phyloP scores from a whole-genome alignment of 2,329 filamentous ascomycete species.

The Monilinia vaccinii-corymbosi region DNA sequence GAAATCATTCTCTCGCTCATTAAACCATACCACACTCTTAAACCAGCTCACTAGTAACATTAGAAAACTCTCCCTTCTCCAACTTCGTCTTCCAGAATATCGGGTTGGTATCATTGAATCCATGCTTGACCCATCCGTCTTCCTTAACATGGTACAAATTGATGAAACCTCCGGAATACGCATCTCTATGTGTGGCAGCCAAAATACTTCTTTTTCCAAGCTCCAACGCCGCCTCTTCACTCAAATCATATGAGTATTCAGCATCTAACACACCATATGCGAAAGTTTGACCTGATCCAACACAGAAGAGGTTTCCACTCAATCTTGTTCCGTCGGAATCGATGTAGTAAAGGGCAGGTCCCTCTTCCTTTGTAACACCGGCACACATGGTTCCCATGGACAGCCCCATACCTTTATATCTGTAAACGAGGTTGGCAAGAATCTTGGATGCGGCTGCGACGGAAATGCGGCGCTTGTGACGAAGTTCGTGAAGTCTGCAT shows the following conservation, averaged over 20 bases:
- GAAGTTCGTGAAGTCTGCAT: conserved; percentile 97
- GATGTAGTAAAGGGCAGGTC: conserved; percentile 97
- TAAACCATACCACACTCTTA: conserved; percentile 16
- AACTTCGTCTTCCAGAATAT: conserved; percentile 99
- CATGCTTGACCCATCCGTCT: conserved; percentile 97
- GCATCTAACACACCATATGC: conserved; percentile 97
- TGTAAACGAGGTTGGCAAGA: conserved; percentile 94
- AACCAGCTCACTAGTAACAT: conserved; percentile 29
- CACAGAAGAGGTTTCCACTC: conserved; percentile 92
- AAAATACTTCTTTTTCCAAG: conserved; percentile 87
- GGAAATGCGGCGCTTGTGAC: conserved; percentile 97
- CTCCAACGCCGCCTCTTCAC: conserved; percentile 80
- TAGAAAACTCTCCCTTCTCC: conserved; percentile 89
- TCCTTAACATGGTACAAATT: conserved; percentile 99
- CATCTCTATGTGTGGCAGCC: conserved; percentile 92
- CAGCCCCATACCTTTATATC: conserved; percentile 97
- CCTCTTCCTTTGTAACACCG: conserved; percentile 89
- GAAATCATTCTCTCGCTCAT: conserved; percentile 15
- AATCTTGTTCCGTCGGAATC: conserved; percentile 93
- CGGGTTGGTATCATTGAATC: conserved; percentile 95
- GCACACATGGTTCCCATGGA: conserved; percentile 99
- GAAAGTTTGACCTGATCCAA: conserved; percentile 96
- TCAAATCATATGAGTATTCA: conserved; percentile 85
- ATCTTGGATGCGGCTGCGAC: conserved; percentile 97
- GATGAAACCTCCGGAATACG: conserved; percentile 98